A percentile compares a stretch with the other conserved stretches of the same genome.
phyloP scores from a whole-genome alignment of 441 rosid species.

The Pelargonium cotyledonis region DNA sequence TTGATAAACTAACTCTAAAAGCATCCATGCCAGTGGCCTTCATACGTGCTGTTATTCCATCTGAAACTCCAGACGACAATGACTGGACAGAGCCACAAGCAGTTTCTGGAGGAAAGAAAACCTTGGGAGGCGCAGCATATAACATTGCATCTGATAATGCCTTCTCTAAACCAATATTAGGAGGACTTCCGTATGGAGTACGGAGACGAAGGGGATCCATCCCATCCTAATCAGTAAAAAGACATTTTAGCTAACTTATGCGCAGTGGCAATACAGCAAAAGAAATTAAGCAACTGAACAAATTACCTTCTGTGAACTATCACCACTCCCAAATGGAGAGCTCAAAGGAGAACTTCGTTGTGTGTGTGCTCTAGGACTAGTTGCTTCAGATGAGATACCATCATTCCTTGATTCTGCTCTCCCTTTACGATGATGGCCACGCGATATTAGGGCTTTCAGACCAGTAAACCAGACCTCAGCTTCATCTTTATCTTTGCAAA shows the following conservation, averaged over 20 bases:
- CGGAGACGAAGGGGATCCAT: conserved; percentile 57
- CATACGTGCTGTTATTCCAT: conserved; percentile 70
- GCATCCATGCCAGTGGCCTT: conserved; percentile 58
- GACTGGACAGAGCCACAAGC: conserved; percentile 75
- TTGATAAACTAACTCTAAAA: conserved; percentile 90
- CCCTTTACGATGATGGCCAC: conserved; percentile 65
- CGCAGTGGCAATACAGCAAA: conserved; percentile 10
- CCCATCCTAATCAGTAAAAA: conserved; percentile 66
- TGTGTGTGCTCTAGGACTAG: conserved; percentile 81
- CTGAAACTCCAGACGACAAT: conserved; percentile 83
- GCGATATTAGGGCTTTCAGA: conserved; percentile 80
- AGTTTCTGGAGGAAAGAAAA: conserved; percentile 67
- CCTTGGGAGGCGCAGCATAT: conserved; percentile 77
- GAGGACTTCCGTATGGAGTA: conserved; percentile 90
- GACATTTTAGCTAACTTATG: conserved; percentile 16
- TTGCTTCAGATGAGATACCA: conserved; percentile 84
- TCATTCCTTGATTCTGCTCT: conserved; percentile 91
- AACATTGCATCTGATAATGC: conserved; percentile 67
- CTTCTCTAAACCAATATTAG: conserved; percentile 71
- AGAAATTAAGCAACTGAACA: conserved; percentile 9
- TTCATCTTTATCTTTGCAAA: conserved; percentile 95
- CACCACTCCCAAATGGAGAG: conserved; percentile 90
- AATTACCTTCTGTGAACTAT: conserved; percentile 75
- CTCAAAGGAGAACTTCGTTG: conserved; percentile 87
- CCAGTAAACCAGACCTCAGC: conserved; percentile 99